These are phyloP conservation scores for Clathrospora elynae DNA, from an alignment of 2,329 filamentous ascomycete species.

Conservation along the genomic window DNA sequence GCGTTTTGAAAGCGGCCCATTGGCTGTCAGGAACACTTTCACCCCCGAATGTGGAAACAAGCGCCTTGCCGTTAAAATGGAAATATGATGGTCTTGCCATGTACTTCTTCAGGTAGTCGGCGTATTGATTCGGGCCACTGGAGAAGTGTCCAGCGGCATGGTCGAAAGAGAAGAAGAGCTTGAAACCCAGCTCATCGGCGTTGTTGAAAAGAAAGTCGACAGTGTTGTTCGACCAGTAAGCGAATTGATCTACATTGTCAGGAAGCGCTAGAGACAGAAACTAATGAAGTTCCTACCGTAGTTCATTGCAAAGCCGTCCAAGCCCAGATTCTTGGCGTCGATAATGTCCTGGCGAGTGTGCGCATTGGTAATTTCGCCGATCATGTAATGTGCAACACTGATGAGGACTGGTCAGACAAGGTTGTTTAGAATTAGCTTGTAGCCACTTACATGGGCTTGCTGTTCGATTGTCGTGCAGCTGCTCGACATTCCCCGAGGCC, in stretches of 20 bases:
- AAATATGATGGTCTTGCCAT: constrained; percentile 34
- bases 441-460: no score
- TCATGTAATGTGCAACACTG: constrained; percentile 35
- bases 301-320: constrained; percentile 47
- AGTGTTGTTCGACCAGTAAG: constrained; percentile 34
- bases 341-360: constrained; percentile 34
- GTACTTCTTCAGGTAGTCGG: constrained; percentile 33
- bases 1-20: constrained; percentile 31
- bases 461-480: no score
- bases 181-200: constrained; percentile 36
- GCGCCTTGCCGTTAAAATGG: constrained; percentile 31
- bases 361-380: constrained; percentile 25
- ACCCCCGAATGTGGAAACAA: constrained; percentile 45
- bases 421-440: no score
- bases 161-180: constrained; percentile 49
- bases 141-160: constrained; percentile 29
- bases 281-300: constrained; percentile 24
- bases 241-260: constrained; percentile 16
- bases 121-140: constrained; percentile 31
- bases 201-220: constrained; percentile 40
- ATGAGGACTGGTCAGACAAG: constrained; percentile 9
- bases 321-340: constrained; percentile 36
- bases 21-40: constrained; percentile 26
- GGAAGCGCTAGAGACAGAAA: not conserved
- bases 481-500: no score